Evolutionary conservation across 768 basidiomycete genomes (phyloP).

Genomic region (Pleurotus pulmonarius): DNA sequence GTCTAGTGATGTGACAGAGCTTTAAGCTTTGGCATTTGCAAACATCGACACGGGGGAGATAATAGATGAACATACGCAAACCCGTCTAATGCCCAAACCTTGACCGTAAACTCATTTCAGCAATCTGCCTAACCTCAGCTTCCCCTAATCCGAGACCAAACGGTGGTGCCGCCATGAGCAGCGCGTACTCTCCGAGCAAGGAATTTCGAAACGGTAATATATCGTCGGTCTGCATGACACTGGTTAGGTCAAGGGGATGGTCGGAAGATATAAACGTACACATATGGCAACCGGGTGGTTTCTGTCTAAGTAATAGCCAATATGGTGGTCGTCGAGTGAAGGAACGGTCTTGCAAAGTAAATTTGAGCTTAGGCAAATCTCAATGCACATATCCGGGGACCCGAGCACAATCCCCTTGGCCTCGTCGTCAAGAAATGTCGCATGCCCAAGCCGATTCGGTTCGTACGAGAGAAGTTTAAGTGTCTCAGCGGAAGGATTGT

Average conservation of each 20-base stretch:
- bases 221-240: conserved; percentile 66
- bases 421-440: conserved; percentile 69
- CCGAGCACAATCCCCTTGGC: conserved; percentile 51
- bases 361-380: conserved; percentile 82
- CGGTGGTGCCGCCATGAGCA: conserved; percentile 70
- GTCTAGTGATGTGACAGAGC: too few species aligned
- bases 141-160: conserved; percentile 66
- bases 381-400: conserved; percentile 53
- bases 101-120: conserved; percentile 57
- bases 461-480: conserved; percentile 53
- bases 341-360: conserved; percentile 71
- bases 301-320: conserved; percentile 57
- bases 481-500: conserved; percentile 55
- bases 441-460: conserved; percentile 75
- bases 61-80: too few species aligned
- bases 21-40: too few species aligned
- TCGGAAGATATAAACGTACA: conserved; percentile 37
- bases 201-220: conserved; percentile 74
- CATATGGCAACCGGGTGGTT: conserved; percentile 75
- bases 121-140: conserved; percentile 51
- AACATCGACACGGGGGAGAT: too few species aligned
- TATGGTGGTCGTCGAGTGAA: conserved; percentile 67
- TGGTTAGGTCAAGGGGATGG: background rate
- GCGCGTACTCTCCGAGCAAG: conserved; percentile 72
- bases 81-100: conserved; percentile 20